Base-by-base conservation (phyloP, 192 early-diverging fungal species). In the Umbelopsis vinacea region DNA sequence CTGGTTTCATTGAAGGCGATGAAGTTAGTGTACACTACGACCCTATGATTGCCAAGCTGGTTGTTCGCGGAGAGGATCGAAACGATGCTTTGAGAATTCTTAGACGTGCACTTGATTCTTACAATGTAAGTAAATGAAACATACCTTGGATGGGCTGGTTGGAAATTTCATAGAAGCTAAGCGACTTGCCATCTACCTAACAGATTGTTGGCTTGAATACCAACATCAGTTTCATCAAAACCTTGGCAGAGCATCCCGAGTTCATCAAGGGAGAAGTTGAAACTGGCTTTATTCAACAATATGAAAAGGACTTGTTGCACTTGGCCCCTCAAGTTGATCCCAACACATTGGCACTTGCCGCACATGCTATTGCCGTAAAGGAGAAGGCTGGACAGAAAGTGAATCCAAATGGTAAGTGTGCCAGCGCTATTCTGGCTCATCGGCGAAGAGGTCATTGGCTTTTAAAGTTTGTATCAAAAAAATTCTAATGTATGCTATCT, bases 41-140 rank as follows among this genome's bases (percentile, higher is more conserved):
- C 71, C 94, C 94, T 57, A 96, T 95, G 94, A 97, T 98, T 24
- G 92, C 94, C 47, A 98, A 98, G 82, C 84, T 98, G 63, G 89
- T 98, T 67, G 95, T 96, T 33, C 86, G 85, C 24, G 95, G 93
- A 35, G 76, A 84, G 38, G 87, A 97, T 84, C 88, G 97, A 54
- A 84, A 83, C 19, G 94, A 91, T 37, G 97, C 97, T 2, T 80
- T 98, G 68, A 85, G 93, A 7, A 84, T 88, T 21, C 83, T 98
- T 68, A 79, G 91, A 40, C 91, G 88, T 72, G 93, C 97, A 1
- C 83, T 98, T 66, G 89, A 83, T 29, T 89, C 95, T 70, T 96
- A 97, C 77, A 88, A 97, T 78, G 89, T 88, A 37, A n/a, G 73
- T 68, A 7, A 0, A 22, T 15, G 10, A 38, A 73, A 15, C 22